Evolutionary conservation across 2,329 filamentous ascomycete genomes (phyloP).

Genomic region (Coniochaeta sp.): DNA sequence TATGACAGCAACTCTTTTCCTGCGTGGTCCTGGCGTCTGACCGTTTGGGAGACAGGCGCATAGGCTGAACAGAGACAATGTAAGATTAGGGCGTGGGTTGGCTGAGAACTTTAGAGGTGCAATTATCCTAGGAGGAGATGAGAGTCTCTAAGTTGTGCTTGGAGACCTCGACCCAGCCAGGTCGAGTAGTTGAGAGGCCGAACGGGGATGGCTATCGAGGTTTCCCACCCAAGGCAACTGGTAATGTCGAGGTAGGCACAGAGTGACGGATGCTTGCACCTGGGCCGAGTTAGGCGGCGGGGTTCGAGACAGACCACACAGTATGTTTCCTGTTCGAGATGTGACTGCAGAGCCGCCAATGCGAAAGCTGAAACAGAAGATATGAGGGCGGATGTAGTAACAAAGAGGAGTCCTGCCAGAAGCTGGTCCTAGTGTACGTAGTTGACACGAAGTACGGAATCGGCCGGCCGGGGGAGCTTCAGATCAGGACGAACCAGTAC

Average conservation of each 20-base stretch:
- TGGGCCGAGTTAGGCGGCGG: not conserved
- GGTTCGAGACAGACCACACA: not conserved
- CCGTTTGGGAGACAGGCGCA: not conserved
- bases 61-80: not conserved
- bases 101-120: not conserved
- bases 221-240: not conserved
- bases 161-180: not conserved
- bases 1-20: not conserved
- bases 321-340: slow-evolving; percentile 8
- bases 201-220: not conserved
- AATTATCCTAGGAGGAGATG: not conserved
- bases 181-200: not conserved
- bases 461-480: slow-evolving; percentile 4
- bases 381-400: not conserved
- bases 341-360: not conserved
- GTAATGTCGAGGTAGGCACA: not conserved
- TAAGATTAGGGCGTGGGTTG: not conserved
- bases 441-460: not conserved
- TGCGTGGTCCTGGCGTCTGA: not conserved
- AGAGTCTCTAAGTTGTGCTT: not conserved
- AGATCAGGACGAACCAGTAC: slow-evolving; percentile 15
- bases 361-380: not conserved
- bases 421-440: not conserved
- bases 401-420: not conserved
- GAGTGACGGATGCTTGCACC: not conserved